Base-by-base conservation (phyloP, 805 yeast genomes). In the Ogataea salicorniae region DNA sequence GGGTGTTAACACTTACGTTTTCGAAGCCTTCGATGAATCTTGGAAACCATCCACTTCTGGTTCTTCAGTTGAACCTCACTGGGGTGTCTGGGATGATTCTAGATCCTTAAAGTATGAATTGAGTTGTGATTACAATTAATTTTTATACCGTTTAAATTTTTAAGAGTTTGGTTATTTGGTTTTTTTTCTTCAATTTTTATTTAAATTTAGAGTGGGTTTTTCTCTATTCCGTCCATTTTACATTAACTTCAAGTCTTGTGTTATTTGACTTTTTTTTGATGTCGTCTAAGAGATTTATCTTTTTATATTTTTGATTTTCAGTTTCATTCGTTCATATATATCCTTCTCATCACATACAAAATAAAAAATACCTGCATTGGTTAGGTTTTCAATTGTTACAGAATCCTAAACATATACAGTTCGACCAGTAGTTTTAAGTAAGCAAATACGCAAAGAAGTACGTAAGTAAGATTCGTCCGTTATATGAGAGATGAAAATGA, bases 11-110 rank as follows among this genome's bases (percentile, higher is more conserved):
- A 92, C 91, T 44, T 81, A 88, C 63, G 92, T 81, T 37, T 92
- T 92, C 64, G 98, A 92, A 78, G 97, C 96, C 41, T 85, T 84
- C 59, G 98, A 92, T 68, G 98, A 92, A 77, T 77, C 85, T 52
- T 92, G 97, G 96, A 92, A 92, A 77, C 96, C 97, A 60, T 80
- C 80, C 66, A 81, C 95, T 49, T 84, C 94, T 48, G 95, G 91
- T 59, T 82, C 90, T 51, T 72, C 83, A 54, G 96, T 88, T 55
- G 98, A 92, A 77, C 81, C 85, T 68, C 82, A 89, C 77, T 92
- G 97, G 97, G 98, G 98, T 76, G 85, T 88, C 50, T 87, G 83
- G 74, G 83, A 80, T 57, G 57, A 76, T 49, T 56, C 61, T 55
- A 68, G 64, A 72, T 63, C 50, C 56, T 63, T 70, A 58, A 80